A percentile compares a stretch with the other conserved stretches of the same genome.
Evolutionary conservation across 441 rosid species (phyloP).

Genomic region (Croton setiger): DNA sequence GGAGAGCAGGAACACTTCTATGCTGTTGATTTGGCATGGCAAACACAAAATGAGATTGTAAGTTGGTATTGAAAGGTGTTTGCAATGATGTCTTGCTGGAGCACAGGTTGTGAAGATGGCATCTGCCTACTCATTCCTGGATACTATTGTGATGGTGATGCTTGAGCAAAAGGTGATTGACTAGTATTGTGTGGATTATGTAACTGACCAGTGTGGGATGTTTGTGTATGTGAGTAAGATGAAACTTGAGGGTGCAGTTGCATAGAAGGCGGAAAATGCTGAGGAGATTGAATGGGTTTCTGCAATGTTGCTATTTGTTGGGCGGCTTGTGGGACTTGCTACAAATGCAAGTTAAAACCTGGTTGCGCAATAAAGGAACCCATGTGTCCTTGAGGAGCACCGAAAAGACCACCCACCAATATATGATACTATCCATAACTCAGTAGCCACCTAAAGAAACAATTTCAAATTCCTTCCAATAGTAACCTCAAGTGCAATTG

Average conservation of each 20-base stretch:
- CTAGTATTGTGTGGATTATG: slow-evolving; percentile 33
- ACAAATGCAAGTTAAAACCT: slow-evolving; percentile 43
- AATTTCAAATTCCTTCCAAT: slow-evolving; percentile 51
- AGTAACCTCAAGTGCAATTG: slow-evolving; percentile 59
- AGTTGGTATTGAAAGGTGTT: slow-evolving; percentile 46
- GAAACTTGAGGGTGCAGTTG: slow-evolving; percentile 48
- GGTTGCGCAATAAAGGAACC: too few relatives aligned
- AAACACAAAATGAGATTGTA: slow-evolving; percentile 42
- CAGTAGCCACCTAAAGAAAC: slow-evolving; percentile 75
- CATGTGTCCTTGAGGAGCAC: too few relatives aligned
- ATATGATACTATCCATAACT: too few relatives aligned
- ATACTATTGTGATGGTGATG: slow-evolving; percentile 45
- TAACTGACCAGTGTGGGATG: slow-evolving; percentile 35
- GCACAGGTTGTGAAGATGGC: slow-evolving; percentile 50
- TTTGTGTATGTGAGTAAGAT: slow-evolving; percentile 42
- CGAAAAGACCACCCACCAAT: too few relatives aligned
- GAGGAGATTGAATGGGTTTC: slow-evolving; percentile 67
- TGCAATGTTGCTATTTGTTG: slow-evolving; percentile 69
- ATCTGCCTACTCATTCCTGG: slow-evolving; percentile 49
- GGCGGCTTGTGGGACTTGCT: slow-evolving; percentile 44
- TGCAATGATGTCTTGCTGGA: slow-evolving; percentile 51
- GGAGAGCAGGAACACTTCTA: slow-evolving; percentile 44
- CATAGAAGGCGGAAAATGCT: slow-evolving; percentile 42
- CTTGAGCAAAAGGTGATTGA: slow-evolving; percentile 48
- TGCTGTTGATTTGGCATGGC: slow-evolving; percentile 51